A percentile compares a stretch with the other conserved stretches of the same genome.
Evolutionary conservation across 2,329 filamentous ascomycete species (phyloP).

Genomic region (Domatiomyces globalis): DNA sequence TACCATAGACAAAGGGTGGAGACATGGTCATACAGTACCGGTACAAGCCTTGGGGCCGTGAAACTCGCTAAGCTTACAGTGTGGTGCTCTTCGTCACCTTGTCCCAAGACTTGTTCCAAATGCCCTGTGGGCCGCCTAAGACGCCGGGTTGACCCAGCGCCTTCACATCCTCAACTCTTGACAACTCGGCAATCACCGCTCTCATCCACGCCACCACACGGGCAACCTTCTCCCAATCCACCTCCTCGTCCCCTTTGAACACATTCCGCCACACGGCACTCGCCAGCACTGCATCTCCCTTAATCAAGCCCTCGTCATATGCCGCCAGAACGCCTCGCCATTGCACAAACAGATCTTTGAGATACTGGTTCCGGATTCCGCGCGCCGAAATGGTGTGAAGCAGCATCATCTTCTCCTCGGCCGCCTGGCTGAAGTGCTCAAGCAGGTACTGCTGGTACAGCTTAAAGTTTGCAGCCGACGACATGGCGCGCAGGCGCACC

Average conservation of each 20-base stretch:
- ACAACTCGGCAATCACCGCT: slow-evolving; percentile 6
- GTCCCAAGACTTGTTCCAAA: not conserved
- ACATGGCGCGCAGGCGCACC: slow-evolving; percentile 66
- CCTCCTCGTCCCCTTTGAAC: slow-evolving; percentile 57
- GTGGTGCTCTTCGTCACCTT: not conserved
- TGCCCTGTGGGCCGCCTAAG: not conserved
- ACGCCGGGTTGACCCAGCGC: not conserved
- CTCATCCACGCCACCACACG: slow-evolving; percentile 51
- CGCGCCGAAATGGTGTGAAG: slow-evolving; percentile 37
- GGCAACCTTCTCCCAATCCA: slow-evolving; percentile 48
- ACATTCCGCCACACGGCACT: slow-evolving; percentile 86
- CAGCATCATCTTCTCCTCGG: slow-evolving; percentile 54
- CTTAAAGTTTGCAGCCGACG: slow-evolving; percentile 47
- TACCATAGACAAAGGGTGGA: no score
- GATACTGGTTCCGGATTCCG: slow-evolving; percentile 43
- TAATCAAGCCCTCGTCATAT: slow-evolving; percentile 33
- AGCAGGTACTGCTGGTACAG: slow-evolving; percentile 81
- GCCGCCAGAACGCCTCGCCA: slow-evolving; percentile 78
- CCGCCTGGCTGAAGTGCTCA: slow-evolving; percentile 66
- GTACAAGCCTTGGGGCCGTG: not conserved
- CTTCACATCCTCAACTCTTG: not conserved
- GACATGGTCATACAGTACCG: not conserved
- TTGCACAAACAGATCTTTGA: slow-evolving; percentile 83
- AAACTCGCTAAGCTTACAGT: not conserved
- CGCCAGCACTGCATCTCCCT: slow-evolving; percentile 33